Evolutionary conservation across 2,329 filamentous ascomycete genomes (phyloP), one percentile per base, ranked within the genome.

Genomic region (Gaeumannomyces sp.): DNA sequence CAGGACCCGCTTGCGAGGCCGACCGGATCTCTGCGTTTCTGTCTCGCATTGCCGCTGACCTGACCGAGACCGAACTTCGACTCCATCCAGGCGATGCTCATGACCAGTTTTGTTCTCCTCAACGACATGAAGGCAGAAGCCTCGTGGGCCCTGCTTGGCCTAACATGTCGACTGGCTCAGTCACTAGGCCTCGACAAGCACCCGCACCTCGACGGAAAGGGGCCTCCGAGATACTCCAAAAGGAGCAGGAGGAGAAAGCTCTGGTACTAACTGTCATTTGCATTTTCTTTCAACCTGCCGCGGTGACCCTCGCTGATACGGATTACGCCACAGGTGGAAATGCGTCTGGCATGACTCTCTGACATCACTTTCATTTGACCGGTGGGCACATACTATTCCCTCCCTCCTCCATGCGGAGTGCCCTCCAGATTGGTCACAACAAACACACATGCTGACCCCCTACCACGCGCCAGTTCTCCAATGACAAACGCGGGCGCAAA

Each of bases 91-190:
- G 86, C 86, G 1, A 75, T 89, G 57, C 76, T 89, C 1, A 79
- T 89, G 59, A 85, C 85, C 4, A 82, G 85, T 35, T 88, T 89
- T 67, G 85, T 87, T 2, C 76, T 89, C 2, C 76, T 88, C 31
- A 89, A 89, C 68, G 86, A 89, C 66, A 89, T 89, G 86, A 89
- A 89, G 70, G 86, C 86, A 1, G 86, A 89, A 70, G 86, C 85
- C 0, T 88, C 86, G 0, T 89, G 86, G 86, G 86, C 86, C 0
- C 73, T 89, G 64, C 80, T 87, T 62, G 86, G 86, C 0, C 79
- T 89, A 59, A 88, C 86, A 0, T 88, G 85, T 67, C 81, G 86
- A 31, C 78, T 89, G n/a, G 86, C 86, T 0, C 85, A 89, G 71
- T 88, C 86, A 0, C 76, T 89, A 1, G 86, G 86, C 5, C 76